Conservation (phyloP, 1,284 basidiomycete genomes). For the Leccinum variabile region DNA sequence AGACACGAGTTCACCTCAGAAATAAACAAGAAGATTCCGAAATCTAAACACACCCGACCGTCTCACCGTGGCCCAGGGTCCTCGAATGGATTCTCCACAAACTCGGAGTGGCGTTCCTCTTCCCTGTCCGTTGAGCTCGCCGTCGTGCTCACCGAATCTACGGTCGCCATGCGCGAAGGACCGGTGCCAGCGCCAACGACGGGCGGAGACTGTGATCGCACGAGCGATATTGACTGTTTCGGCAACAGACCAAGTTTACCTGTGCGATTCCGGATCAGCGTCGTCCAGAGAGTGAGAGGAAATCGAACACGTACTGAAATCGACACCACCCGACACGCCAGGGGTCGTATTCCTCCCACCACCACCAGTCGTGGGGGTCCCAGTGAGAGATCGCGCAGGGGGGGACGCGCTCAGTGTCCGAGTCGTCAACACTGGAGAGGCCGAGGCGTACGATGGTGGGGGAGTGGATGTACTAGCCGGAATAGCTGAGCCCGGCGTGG, state of each 20-base stretch:
- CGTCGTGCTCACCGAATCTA: conserved; percentile 18
- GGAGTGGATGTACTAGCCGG: neutral
- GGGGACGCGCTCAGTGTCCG: neutral
- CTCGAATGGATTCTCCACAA: conserved; percentile 31
- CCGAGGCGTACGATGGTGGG: conserved; percentile 14
- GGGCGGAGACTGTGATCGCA: conserved; percentile 40
- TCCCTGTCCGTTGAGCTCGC: conserved; percentile 12
- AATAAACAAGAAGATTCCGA: neutral
- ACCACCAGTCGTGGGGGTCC: conserved; percentile 9
- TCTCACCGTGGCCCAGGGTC: conserved; percentile 6
- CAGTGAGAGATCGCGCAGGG: conserved; percentile 11
- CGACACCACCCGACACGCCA: conserved; percentile 21
- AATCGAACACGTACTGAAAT: conserved; percentile 28
- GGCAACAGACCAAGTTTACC: conserved; percentile 70
- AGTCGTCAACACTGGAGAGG: conserved; percentile 4
- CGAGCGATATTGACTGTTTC: conserved; percentile 70
- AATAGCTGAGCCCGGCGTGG: neutral
- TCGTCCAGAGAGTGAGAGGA: too few relatives aligned
- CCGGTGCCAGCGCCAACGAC: neutral
- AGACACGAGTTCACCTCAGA: neutral
- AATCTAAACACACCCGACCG: neutral
- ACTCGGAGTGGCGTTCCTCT: conserved; percentile 18
- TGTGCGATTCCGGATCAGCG: conserved; percentile 5
- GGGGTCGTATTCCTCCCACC: conserved; percentile 4
- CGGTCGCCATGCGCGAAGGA: conserved; percentile 10